Evolutionary conservation across 768 basidiomycete genomes (phyloP), one percentile per base, ranked within the genome.

Genomic region (Leccinum fibrillosum): DNA sequence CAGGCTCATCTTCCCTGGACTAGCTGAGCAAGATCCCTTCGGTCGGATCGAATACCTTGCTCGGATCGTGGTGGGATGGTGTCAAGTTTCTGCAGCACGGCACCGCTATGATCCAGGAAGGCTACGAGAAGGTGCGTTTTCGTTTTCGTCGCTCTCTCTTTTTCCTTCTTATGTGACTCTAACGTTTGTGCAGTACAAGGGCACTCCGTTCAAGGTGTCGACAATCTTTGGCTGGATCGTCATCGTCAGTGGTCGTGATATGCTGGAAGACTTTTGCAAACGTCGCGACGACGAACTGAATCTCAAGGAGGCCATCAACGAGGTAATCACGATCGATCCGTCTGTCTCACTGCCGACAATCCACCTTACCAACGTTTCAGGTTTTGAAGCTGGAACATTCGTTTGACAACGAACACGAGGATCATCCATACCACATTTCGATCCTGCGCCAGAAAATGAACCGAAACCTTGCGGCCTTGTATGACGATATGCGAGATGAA

Each of bases 401-500:
- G 0, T 45, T 82, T 1, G 75, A 75, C 0, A 62, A 55, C 1
- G 65, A 73, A 30, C 55, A 74, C 19, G 49, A 59, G n/a, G 39
- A 69, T 2, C 67, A 75, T 60, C 45, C 42, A 7, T 78, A 75
- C 35, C 77, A 78, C 47, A 54, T 68, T 6, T 19, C 53, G 1
- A 54, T 77, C 25, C 47, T 76, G 7, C 72, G 70, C 21, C 56
- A 59, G 25, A 50, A 67, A 30, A 58, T 78, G 7, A 75, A 74
- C 15, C 70, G 80, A 5, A 76, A 76, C 49, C 67, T 84, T 11
- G 70, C 64, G 2, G 58, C 54, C 4, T 62, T 75, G 5, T 76
- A 81, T 57, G 68, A 74, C 0, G 74, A 76, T 30, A 63, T 84
- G 45, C 28, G 11, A 2, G 76, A 80, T 28, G 84, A 86, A 61